These are phyloP conservation scores for Parachlorella kessleri DNA, from an alignment of 139 green algal species.

Conservation along the genomic window DNA sequence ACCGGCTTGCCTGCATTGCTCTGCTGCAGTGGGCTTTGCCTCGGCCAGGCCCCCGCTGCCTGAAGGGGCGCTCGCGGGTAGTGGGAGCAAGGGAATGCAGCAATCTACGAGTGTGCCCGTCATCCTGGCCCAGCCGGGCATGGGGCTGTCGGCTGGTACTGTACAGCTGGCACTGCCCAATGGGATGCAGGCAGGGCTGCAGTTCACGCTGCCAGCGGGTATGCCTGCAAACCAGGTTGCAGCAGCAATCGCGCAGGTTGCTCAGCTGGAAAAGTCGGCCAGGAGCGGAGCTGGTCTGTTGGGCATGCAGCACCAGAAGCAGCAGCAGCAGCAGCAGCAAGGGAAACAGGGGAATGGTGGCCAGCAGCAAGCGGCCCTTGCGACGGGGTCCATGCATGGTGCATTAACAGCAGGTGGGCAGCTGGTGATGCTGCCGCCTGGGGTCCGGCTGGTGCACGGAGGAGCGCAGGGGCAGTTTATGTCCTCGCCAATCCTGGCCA, in stretches of 20 bases:
- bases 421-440: too few relatives aligned
- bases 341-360: too few relatives aligned
- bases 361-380: too few relatives aligned
- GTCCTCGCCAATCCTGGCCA: too few relatives aligned
- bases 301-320: not conserved
- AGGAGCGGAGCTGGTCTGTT: not conserved
- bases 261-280: not conserved
- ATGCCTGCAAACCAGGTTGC: not conserved
- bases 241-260: not conserved
- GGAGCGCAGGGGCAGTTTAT: too few relatives aligned
- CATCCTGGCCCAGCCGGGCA: not conserved
- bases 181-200: not conserved
- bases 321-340: not conserved
- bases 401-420: too few relatives aligned
- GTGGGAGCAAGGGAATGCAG: too few relatives aligned
- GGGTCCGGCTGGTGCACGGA: too few relatives aligned
- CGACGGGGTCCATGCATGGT: too few relatives aligned
- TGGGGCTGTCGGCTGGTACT: too few relatives aligned
- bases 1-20: not conserved
- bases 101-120: not conserved
- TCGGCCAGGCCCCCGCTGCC: not conserved
- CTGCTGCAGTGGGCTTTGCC: not conserved
- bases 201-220: too few relatives aligned
- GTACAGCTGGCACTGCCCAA: not conserved
- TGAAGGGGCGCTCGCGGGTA: not conserved